Evolutionary conservation across 768 basidiomycete genomes (phyloP), one percentile per base, ranked within the genome.

Genomic region (Phanerochaete sordida): DNA sequence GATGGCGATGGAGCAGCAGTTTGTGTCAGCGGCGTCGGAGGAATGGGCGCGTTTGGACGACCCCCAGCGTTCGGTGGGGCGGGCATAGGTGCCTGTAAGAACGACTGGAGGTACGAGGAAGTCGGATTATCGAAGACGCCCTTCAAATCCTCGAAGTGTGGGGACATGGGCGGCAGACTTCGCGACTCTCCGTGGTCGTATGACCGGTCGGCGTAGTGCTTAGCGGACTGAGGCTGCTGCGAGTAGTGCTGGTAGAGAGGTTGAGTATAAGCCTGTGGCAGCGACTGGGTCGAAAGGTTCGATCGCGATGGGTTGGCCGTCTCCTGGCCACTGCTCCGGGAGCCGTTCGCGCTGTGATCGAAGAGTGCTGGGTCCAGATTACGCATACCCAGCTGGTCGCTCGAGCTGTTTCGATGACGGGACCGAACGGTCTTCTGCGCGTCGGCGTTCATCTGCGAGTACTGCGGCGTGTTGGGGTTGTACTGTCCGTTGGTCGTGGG

Each of bases 1-100:
- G 86, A 88, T 0, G 88, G 90, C 0, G 88, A 86, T 0, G 88
- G 87, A 1, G 88, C 87, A 8, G 86, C 82, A 0, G 88, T 88
- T 59, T 88, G 86, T 51, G 82, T 86, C 57, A 88, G 87, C 2
- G 89, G 90, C 0, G 91, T 92, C 0, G 91, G 90, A 0, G 91
- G 90, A 43, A 91, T 80, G 19, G 91, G 91, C 23, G 53, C 53
- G 11, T 19, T 28, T 24, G 35, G 53, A n/a, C 53, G 33, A 15
- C 28, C 12, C n/a, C 3, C 35, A 0, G 88, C 90, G 59, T 85
- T 83, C 0, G 88, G 90, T 0, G 90, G 84, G 2, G 63, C 50
- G 27, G 79, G 81, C 7, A 37, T 35, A 26, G 48, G 48, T 2
- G 55, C 48, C 43, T 50, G 60, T 23, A 84, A 74, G 66, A 86